Conservation (phyloP, 2,329 filamentous ascomycete genomes). For the Fusarium mexicanum region DNA sequence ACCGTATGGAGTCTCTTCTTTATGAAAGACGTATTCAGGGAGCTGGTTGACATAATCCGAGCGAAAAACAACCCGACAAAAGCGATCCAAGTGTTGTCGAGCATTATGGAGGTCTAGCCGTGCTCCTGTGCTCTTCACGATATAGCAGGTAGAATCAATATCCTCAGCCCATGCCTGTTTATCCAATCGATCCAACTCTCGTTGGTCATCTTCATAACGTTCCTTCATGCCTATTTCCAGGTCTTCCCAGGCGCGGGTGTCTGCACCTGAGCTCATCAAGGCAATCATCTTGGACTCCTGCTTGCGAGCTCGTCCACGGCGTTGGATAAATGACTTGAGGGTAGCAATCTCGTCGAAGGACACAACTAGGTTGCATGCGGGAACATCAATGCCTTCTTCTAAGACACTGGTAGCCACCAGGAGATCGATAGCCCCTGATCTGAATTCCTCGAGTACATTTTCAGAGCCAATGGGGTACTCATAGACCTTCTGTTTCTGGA, state of each 20-base stretch:
- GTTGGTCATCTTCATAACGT: slow-evolving; percentile 73
- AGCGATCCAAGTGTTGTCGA: slow-evolving; percentile 80
- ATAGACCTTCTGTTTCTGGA: slow-evolving; percentile 53
- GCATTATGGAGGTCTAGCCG: slow-evolving; percentile 78
- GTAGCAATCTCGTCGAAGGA: slow-evolving; percentile 63
- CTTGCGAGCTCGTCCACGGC: slow-evolving; percentile 64
- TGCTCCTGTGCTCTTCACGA: slow-evolving; percentile 62
- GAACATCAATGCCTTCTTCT: slow-evolving; percentile 75
- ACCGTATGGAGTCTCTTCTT: slow-evolving; percentile 37
- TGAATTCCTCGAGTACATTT: slow-evolving; percentile 58
- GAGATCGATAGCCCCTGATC: slow-evolving; percentile 63
- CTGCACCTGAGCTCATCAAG: slow-evolving; percentile 43
- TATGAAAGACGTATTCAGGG: slow-evolving; percentile 72
- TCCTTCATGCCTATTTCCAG: slow-evolving; percentile 79
- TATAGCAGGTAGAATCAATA: slow-evolving; percentile 43
- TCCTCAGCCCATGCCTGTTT: slow-evolving; percentile 57
- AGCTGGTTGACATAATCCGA: slow-evolving; percentile 69
- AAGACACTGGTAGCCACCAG: slow-evolving; percentile 71
- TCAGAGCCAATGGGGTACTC: slow-evolving; percentile 49
- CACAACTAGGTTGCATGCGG: slow-evolving; percentile 69
- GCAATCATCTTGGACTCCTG: slow-evolving; percentile 61
- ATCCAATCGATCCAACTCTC: slow-evolving; percentile 57
- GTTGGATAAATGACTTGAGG: slow-evolving; percentile 68
- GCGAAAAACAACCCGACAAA: slow-evolving; percentile 72
- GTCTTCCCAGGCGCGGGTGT: slow-evolving; percentile 64